phyloP scores from a whole-genome alignment of 148 eudicot species.

The Rhododendron griersonianum region DNA sequence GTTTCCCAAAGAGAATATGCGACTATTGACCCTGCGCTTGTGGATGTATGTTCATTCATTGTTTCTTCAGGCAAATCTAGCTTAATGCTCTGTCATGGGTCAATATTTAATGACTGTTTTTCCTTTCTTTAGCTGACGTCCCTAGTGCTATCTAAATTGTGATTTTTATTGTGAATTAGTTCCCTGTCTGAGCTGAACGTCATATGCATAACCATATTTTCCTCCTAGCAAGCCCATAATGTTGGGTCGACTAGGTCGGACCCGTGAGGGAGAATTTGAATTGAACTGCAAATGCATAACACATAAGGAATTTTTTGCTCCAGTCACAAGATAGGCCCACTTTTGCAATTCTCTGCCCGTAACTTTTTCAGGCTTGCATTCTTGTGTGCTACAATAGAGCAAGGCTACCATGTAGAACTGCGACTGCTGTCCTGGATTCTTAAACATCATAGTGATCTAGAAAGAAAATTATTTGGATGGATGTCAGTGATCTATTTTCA shows the following conservation, averaged over 20 bases:
- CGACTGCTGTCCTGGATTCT: not conserved
- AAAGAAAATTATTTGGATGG: not conserved
- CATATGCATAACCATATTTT: not conserved
- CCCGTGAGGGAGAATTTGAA: not conserved
- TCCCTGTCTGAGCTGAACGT: not conserved
- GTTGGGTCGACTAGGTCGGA: not conserved
- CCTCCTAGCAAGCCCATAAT: not conserved
- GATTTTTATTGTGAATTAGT: not conserved
- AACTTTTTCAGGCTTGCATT: not conserved
- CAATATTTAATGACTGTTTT: not conserved
- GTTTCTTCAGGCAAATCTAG: not conserved
- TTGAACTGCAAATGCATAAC: slow-evolving; percentile 2
- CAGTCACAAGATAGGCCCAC: not conserved
- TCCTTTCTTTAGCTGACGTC: not conserved
- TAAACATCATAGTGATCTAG: not conserved
- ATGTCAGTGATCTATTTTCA: not conserved
- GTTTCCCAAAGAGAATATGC: slow-evolving; percentile 92
- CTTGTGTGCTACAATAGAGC: not conserved
- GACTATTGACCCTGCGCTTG: slow-evolving; percentile 74
- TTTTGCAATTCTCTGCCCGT: not conserved
- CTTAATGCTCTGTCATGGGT: not conserved
- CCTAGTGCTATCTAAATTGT: slow-evolving; percentile 4
- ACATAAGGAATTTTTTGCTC: not conserved
- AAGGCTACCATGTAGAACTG: not conserved
- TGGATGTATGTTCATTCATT: slow-evolving; percentile 57